These are phyloP conservation scores for Phanerodontia chrysosporium DNA, from an alignment of 768 basidiomycete species.

Conservation along the genomic window DNA sequence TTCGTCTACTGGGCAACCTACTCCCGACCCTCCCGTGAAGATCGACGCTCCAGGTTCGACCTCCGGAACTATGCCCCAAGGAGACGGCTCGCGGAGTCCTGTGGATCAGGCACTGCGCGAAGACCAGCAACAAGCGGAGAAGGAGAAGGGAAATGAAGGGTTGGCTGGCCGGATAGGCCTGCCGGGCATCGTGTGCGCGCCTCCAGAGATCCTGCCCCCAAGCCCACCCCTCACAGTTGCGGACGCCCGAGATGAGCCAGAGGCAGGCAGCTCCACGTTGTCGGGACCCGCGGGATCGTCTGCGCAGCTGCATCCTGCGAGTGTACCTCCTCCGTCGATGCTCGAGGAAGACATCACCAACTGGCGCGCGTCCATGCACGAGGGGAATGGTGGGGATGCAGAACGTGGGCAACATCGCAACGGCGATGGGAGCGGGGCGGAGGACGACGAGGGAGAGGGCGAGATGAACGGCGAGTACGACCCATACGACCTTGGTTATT, in stretches of 20 bases:
- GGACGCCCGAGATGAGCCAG: constrained; percentile 15
- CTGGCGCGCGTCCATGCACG: constrained; percentile 11
- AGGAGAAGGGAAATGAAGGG: constrained; percentile 12
- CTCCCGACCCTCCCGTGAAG: not conserved
- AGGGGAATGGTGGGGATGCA: constrained; percentile 3
- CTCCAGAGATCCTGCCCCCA: constrained; percentile 23
- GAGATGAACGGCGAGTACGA: constrained; percentile 11
- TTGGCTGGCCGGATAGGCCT: constrained; percentile 6
- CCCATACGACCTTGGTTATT: constrained; percentile 14
- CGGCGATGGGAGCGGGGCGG: not conserved
- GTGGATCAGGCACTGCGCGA: not conserved
- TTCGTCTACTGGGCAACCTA: not conserved
- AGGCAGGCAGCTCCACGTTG: not conserved
- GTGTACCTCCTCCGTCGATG: not conserved
- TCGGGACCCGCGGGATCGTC: not conserved
- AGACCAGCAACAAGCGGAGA: not conserved
- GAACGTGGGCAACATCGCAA: not conserved
- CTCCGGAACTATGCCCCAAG: not conserved
- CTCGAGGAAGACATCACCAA: constrained; percentile 17
- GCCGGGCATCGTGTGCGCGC: constrained; percentile 18
- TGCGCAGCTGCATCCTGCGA: not conserved
- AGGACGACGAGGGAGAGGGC: not conserved
- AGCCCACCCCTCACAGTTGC: constrained; percentile 29
- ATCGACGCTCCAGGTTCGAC: not conserved
- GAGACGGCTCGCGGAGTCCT: not conserved